Evolutionary conservation across 1,139 yeast species (phyloP).

Genomic region (Lodderomyces jiufengensis): DNA sequence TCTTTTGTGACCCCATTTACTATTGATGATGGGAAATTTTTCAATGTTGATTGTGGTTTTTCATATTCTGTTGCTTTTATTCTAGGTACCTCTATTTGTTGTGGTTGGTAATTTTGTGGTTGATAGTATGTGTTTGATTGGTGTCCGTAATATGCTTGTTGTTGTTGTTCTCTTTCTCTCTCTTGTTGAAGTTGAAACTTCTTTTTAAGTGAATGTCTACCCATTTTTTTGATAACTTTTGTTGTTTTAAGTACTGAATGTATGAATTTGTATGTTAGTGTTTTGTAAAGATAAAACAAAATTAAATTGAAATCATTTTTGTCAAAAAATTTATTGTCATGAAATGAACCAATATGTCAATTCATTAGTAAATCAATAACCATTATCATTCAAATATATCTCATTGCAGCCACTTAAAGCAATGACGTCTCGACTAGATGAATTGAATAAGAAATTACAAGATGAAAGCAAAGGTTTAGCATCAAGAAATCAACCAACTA

Average conservation of each 20-base stretch:
- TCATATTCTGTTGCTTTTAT: slow-evolving; percentile 30
- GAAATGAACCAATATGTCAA: neutral
- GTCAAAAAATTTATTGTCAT: neutral
- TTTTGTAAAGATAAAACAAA: neutral
- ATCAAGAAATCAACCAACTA: neutral
- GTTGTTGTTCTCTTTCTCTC: neutral
- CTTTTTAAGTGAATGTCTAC: slow-evolving; percentile 2
- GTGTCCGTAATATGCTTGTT: neutral
- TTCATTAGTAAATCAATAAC: neutral
- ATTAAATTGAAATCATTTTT: no score
- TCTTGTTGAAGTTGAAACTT: neutral
- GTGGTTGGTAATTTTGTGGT: slow-evolving; percentile 1
- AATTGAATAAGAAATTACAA: slow-evolving; percentile 8
- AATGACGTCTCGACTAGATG: slow-evolving; percentile 11
- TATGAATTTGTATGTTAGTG: neutral
- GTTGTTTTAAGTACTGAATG: no score
- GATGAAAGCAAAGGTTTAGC: slow-evolving; percentile 6
- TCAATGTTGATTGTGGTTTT: slow-evolving; percentile 30
- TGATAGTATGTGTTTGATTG: neutral
- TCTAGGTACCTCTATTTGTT: slow-evolving; percentile 5
- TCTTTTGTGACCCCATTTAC: slow-evolving; percentile 43
- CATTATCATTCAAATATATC: neutral
- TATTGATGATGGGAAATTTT: slow-evolving; percentile 39
- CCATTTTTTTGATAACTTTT: slow-evolving; percentile 1
- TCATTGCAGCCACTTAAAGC: neutral